These are phyloP conservation scores for Massarina eburnea DNA, from an alignment of 2,329 filamentous ascomycete genomes.

Conservation along the genomic window DNA sequence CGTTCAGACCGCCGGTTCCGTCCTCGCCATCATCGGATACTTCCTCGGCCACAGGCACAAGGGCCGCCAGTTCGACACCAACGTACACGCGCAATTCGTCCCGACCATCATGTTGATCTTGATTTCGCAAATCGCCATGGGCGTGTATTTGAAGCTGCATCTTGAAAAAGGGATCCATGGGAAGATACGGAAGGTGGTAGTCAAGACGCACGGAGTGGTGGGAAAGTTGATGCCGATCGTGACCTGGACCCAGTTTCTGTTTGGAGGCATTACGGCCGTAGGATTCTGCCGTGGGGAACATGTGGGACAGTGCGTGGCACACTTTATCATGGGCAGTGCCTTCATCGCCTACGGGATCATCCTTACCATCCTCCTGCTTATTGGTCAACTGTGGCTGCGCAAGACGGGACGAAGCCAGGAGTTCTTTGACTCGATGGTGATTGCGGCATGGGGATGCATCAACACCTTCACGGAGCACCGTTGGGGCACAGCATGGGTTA, in stretches of 20 bases:
- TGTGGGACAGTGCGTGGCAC: constrained; percentile 85
- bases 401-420: constrained; percentile 86
- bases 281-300: constrained; percentile 95
- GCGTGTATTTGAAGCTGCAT: constrained; percentile 86
- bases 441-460: constrained; percentile 92
- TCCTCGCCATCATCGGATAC: constrained; percentile 79
- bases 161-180: constrained; percentile 82
- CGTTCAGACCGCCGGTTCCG: constrained; percentile 72
- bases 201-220: constrained; percentile 74
- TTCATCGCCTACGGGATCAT: constrained; percentile 94
- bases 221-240: constrained; percentile 86
- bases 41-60: constrained; percentile 89
- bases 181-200: constrained; percentile 70
- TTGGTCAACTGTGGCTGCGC: constrained; percentile 84
- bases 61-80: constrained; percentile 80
- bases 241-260: constrained; percentile 91
- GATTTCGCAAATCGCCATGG: constrained; percentile 73
- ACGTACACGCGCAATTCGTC: constrained; percentile 81
- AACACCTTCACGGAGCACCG: constrained; percentile 98
- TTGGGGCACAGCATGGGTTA: constrained; percentile 87
- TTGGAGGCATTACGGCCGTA: constrained; percentile 87
- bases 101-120: constrained; percentile 79
- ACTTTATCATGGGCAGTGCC: constrained; percentile 98
- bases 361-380: constrained; percentile 80
- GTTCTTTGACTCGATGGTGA: constrained; percentile 91